Conservation (phyloP, 139 green algal genomes). For the Pleodorina starrii region DNA sequence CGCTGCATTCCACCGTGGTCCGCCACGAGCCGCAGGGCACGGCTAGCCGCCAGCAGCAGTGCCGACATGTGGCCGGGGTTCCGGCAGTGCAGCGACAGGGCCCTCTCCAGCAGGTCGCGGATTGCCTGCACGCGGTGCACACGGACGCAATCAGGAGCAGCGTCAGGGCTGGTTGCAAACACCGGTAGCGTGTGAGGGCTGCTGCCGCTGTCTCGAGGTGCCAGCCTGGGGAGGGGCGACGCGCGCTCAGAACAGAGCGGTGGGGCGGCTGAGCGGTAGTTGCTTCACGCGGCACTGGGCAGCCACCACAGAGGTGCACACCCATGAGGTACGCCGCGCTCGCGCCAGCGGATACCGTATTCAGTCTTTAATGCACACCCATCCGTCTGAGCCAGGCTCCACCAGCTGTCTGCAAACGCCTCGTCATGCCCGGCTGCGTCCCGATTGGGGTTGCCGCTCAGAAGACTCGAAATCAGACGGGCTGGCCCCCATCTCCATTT, state of each 20-base stretch:
- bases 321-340: too few species aligned
- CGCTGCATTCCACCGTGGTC: background rate
- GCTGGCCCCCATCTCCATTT: background rate
- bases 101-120: background rate
- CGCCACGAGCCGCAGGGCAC: background rate
- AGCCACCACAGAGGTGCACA: too few species aligned
- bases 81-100: background rate
- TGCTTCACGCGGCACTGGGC: background rate
- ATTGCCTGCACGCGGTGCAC: background rate
- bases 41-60: slow-evolving; percentile 1
- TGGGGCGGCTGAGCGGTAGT: background rate
- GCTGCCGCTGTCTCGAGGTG: background rate
- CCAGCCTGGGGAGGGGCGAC: background rate
- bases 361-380: too few species aligned
- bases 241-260: background rate
- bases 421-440: background rate
- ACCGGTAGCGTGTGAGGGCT: background rate
- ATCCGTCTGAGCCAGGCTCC: too few species aligned
- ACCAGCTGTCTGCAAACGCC: background rate
- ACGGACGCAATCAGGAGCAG: background rate
- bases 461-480: background rate
- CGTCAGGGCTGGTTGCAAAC: background rate
- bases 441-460: too few species aligned
- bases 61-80: background rate
- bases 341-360: too few species aligned